These are phyloP conservation scores for Gamarada debralockiae DNA, from an alignment of 495 filamentous ascomycete species.

Conservation along the genomic window DNA sequence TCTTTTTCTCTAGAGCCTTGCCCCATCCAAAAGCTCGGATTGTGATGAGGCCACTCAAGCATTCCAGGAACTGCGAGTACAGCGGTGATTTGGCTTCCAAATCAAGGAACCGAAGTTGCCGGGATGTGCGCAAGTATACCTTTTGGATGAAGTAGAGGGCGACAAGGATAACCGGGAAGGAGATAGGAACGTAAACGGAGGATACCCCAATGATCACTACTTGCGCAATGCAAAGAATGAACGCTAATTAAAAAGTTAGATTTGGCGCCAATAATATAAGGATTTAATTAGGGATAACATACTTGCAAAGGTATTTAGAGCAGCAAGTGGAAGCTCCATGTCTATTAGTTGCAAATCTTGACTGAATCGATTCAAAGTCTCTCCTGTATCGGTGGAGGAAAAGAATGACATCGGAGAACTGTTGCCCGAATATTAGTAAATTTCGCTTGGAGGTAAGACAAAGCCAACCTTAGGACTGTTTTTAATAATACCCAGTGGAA, in stretches of 20 bases:
- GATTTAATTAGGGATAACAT: no score
- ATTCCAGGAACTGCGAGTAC: slow-evolving; percentile 43
- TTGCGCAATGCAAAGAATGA: slow-evolving; percentile 1
- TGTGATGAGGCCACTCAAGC: slow-evolving; percentile 42
- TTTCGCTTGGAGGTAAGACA: neutral
- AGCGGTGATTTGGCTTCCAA: slow-evolving; percentile 37
- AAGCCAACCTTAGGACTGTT: neutral
- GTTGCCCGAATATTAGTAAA: neutral
- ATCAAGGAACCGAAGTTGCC: slow-evolving; percentile 55
- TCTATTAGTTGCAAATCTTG: slow-evolving; percentile 34
- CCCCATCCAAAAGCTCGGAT: slow-evolving; percentile 48
- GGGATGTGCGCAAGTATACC: slow-evolving; percentile 55
- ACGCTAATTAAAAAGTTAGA: slow-evolving; percentile 7
- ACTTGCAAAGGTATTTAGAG: slow-evolving; percentile 3
- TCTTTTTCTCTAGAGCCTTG: slow-evolving; percentile 39
- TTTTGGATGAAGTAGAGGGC: slow-evolving; percentile 51
- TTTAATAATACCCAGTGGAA: neutral
- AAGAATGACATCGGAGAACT: slow-evolving; percentile 24
- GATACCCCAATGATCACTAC: neutral
- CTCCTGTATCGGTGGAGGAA: slow-evolving; percentile 20
- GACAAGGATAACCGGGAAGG: slow-evolving; percentile 22
- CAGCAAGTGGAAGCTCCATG: slow-evolving; percentile 16
- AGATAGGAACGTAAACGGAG: slow-evolving; percentile 19
- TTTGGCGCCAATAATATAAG: slow-evolving; percentile 3
- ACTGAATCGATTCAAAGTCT: slow-evolving; percentile 32